phyloP scores from a whole-genome alignment of 2,329 filamentous ascomycete species.

The Ceratocystis diversiconidia region DNA sequence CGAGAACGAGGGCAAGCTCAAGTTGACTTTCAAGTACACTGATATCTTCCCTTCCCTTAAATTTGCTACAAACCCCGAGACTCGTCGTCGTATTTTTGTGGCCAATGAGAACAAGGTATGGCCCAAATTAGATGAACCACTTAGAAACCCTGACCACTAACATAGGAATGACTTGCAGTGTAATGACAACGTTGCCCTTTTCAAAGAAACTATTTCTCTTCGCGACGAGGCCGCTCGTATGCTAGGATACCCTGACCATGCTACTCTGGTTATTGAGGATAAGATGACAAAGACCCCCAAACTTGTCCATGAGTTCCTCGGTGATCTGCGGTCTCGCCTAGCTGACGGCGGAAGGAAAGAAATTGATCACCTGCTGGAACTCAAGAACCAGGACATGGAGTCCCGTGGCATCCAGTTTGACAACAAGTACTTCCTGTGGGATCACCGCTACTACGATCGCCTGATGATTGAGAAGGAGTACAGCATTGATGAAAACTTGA shows the following conservation, averaged over 20 bases:
- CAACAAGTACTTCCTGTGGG: conserved; percentile 69
- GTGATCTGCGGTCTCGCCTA: conserved; percentile 52
- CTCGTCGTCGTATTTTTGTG: conserved; percentile 54
- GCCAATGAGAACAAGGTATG: conserved; percentile 63
- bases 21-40: conserved; percentile 70
- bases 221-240: conserved; percentile 66
- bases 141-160: conserved; percentile 5
- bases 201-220: conserved; percentile 59
- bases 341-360: conserved; percentile 57
- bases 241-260: conserved; percentile 64
- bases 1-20: conserved; percentile 59
- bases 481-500: conserved; percentile 62
- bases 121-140: neutral
- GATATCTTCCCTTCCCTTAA: conserved; percentile 67
- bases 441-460: conserved; percentile 65
- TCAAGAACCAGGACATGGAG: conserved; percentile 58
- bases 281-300: conserved; percentile 73
- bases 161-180: conserved; percentile 27
- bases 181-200: conserved; percentile 57
- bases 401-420: conserved; percentile 45
- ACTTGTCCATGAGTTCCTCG: conserved; percentile 59
- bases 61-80: conserved; percentile 57
- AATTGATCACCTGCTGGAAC: conserved; percentile 50
- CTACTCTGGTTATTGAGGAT: conserved; percentile 60
- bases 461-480: conserved; percentile 70